These are phyloP conservation scores for Stephanodiscus triporus DNA, from an alignment of 108 stramenopile species.

Conservation along the genomic window DNA sequence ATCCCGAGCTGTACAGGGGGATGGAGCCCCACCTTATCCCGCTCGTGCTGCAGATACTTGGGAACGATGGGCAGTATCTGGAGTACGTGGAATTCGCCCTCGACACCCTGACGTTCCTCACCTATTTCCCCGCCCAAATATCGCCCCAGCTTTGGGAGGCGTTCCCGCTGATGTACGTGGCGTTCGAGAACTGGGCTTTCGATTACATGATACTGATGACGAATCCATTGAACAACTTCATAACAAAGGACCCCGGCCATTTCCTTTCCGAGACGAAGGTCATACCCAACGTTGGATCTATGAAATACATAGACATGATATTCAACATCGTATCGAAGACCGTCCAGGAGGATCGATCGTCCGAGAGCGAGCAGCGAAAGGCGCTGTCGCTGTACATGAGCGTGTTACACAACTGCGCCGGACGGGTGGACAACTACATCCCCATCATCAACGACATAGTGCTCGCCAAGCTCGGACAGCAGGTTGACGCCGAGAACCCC, in stretches of 20 bases:
- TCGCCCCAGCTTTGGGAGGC: conserved; percentile 91
- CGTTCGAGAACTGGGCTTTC: conserved; percentile 95
- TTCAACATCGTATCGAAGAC: conserved; percentile 89
- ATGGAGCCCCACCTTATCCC: conserved; percentile 93
- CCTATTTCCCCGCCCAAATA: conserved; percentile 87
- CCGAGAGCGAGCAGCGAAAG: conserved; percentile 86
- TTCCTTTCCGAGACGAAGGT: conserved; percentile 68
- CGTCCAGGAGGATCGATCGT: conserved; percentile 77
- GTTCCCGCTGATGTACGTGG: conserved; percentile 90
- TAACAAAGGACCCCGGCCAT: conserved; percentile 79
- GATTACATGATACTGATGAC: conserved; percentile 96
- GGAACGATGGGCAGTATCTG: conserved; percentile 90
- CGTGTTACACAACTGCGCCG: conserved; percentile 88
- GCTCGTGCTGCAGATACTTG: conserved; percentile 83
- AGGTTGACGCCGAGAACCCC: conserved; percentile 71
- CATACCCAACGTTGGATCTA: conserved; percentile 50
- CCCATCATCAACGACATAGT: conserved; percentile 83
- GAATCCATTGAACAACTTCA: conserved; percentile 93
- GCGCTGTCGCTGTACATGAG: conserved; percentile 88
- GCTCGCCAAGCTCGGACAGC: conserved; percentile 84
- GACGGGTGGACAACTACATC: conserved; percentile 81
- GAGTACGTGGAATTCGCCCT: conserved; percentile 95
- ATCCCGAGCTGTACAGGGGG: conserved; percentile 72
- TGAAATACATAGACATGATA: conserved; percentile 86
- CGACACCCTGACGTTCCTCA: conserved; percentile 93